Evolutionary conservation across 352 stramenopile genomes (phyloP), one percentile per base, ranked within the genome.

Genomic region (Globisporangium parvum): DNA sequence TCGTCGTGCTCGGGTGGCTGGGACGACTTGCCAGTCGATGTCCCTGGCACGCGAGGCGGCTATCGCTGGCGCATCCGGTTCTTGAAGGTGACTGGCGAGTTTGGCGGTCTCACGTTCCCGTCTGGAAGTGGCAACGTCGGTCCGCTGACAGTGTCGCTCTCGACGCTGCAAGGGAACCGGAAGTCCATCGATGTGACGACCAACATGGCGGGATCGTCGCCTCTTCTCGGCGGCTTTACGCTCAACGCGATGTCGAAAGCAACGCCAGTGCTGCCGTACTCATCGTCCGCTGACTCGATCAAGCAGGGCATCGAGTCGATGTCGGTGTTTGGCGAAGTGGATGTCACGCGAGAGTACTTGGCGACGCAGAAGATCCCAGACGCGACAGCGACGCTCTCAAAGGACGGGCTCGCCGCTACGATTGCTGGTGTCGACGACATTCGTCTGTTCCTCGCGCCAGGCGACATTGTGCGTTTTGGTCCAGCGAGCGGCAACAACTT

Each of bases 1-100:
- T 66, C 73, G 5, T 54, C 56, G 0, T 93, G 84, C 42, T 86
- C 81, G 0, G 95, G 91, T 55, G 95, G 96, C 1, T 98, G 96
- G 95, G 95, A 96, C 49, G 79, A 82, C 47, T 57, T 71, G 31
- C 66, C 87, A 3, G 91, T 98, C 28, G 55, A 60, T 9, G 81
- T 80, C 15, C 58, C 84, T 18, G 88, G 85, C 14, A 96, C 84
- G 2, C 62, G 76, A 48, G 96, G 80, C n/a, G 84, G 84, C 3
- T 93, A 90, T 49, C 80, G 81, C 0, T 93, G 84, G 84, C 64
- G 69, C 11, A 70, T 93, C 37, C 73, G 80, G 0, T 93, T 92
- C 45, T 67, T 93, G 56, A 80, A 82, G 28, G 73, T 80, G 1
- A 88, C 78, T 6, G 84, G 84, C 4, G 81, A 89, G 46, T 88